Percentiles rank a stretch among this genome's conserved stretches.
Evolutionary conservation across 805 yeast genomes (phyloP).

Genomic region (Naumovozyma castellii): DNA sequence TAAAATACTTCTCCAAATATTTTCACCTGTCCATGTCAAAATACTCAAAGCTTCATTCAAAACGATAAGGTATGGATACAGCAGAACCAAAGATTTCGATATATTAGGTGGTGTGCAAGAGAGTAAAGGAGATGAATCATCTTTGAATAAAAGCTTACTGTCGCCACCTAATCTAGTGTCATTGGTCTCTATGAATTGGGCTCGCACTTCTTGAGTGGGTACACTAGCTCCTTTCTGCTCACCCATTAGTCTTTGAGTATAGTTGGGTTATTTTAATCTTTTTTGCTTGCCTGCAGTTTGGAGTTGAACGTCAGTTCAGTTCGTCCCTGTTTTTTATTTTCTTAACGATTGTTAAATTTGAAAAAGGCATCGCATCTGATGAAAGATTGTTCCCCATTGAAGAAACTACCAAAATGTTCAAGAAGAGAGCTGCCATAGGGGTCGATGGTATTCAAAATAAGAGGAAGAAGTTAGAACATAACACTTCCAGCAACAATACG

Average conservation of each 20-base stretch:
- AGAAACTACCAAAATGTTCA: constrained; percentile 14
- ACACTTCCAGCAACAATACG: not conserved
- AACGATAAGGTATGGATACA: constrained; percentile 76
- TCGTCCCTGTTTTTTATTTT: too few relatives aligned
- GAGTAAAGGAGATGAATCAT: constrained; percentile 61
- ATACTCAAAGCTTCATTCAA: constrained; percentile 64
- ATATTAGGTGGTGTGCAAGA: constrained; percentile 88
- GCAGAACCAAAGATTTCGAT: constrained; percentile 67
- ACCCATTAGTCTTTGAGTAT: too few relatives aligned
- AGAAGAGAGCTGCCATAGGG: constrained; percentile 13
- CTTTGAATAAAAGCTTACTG: not conserved
- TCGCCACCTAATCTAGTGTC: not conserved
- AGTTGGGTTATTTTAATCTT: constrained; percentile 7
- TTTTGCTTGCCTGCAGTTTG: too few relatives aligned
- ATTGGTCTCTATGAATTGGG: not conserved
- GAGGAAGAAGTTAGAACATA: constrained; percentile 9
- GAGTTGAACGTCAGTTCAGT: too few relatives aligned
- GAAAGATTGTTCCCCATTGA: too few relatives aligned
- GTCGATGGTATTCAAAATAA: constrained; percentile 3
- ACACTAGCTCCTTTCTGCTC: not conserved
- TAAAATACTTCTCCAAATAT: constrained; percentile 64
- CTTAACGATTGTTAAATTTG: too few relatives aligned
- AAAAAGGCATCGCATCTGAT: too few relatives aligned
- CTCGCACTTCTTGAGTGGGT: not conserved
- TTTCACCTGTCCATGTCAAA: constrained; percentile 87